A percentile compares a stretch with the other conserved stretches of the same genome.
Evolutionary conservation across 805 yeast genomes (phyloP).

Genomic region (Hanseniaspora guilliermondii): DNA sequence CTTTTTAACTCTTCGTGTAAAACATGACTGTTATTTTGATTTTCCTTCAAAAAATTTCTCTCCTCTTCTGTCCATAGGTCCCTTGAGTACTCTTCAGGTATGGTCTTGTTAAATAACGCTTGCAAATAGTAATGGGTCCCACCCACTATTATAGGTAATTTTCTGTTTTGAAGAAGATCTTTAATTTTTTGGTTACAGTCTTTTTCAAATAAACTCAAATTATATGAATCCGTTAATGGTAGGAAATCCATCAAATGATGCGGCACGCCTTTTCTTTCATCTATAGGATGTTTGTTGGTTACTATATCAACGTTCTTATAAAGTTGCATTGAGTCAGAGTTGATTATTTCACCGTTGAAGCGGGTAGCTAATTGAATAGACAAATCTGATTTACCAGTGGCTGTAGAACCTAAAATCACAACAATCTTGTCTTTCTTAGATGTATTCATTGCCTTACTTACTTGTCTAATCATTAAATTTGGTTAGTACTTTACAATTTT

Average conservation of each 20-base stretch:
- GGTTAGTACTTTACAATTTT: too few species aligned
- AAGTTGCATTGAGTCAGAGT: constrained; percentile 97
- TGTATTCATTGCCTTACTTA: not conserved
- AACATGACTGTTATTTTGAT: not conserved
- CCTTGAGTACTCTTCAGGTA: constrained; percentile 27
- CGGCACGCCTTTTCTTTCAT: constrained; percentile 57
- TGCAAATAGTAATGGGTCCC: constrained; percentile 93
- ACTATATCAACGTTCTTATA: constrained; percentile 60
- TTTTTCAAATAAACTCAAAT: constrained; percentile 59
- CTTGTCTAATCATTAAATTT: not conserved
- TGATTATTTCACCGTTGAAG: constrained; percentile 77
- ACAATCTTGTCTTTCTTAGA: constrained; percentile 31
- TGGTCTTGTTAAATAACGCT: constrained; percentile 55
- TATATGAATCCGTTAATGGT: constrained; percentile 68
- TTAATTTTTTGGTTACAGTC: constrained; percentile 56
- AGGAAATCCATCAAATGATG: constrained; percentile 87
- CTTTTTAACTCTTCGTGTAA: constrained; percentile 38
- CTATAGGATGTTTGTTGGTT: constrained; percentile 82
- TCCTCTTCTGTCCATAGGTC: constrained; percentile 27
- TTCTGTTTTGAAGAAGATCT: constrained; percentile 53
- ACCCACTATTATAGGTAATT: constrained; percentile 80
- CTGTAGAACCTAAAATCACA: constrained; percentile 83
- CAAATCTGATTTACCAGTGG: constrained; percentile 86
- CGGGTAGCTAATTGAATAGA: constrained; percentile 54
- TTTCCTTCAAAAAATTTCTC: constrained; percentile 18